Conservation (phyloP, 805 yeast genomes). For the Nakazawaea ambrosiae region DNA sequence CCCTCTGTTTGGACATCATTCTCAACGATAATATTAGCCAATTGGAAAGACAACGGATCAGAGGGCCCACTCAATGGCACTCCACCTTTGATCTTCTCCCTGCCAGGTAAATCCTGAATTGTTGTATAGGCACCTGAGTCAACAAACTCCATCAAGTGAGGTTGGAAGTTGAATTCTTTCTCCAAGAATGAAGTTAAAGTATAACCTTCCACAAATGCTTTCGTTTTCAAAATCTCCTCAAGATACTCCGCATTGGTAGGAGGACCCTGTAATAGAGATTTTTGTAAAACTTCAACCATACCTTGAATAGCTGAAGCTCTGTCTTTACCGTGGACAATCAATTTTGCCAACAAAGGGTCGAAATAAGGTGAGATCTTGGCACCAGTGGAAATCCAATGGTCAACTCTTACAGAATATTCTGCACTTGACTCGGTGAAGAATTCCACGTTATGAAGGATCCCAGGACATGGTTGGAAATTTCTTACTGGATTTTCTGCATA, state of each 20-base stretch:
- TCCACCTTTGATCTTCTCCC: slow-evolving; percentile 19
- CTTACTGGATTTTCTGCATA: slow-evolving; percentile 22
- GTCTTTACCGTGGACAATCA: slow-evolving; percentile 20
- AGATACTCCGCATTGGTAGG: slow-evolving; percentile 21
- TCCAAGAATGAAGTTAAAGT: slow-evolving; percentile 19
- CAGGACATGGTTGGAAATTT: slow-evolving; percentile 22
- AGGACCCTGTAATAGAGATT: slow-evolving; percentile 20
- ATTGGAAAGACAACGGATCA: slow-evolving; percentile 19
- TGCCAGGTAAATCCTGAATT: slow-evolving; percentile 39
- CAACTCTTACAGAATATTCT: slow-evolving; percentile 16
- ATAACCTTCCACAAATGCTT: slow-evolving; percentile 13
- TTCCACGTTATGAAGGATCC: slow-evolving; percentile 18
- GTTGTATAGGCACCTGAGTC: slow-evolving; percentile 45
- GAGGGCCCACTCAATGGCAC: slow-evolving; percentile 22
- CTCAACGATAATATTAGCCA: slow-evolving; percentile 21
- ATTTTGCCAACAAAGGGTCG: slow-evolving; percentile 24
- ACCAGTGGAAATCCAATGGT: slow-evolving; percentile 22
- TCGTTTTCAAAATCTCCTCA: slow-evolving; percentile 14
- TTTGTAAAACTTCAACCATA: slow-evolving; percentile 17
- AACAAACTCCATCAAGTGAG: slow-evolving; percentile 20
- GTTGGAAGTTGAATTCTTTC: slow-evolving; percentile 14
- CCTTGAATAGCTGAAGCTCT: slow-evolving; percentile 15
- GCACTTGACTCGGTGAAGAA: slow-evolving; percentile 10
- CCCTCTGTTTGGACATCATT: slow-evolving; percentile 17
- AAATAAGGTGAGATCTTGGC: slow-evolving; percentile 22